Base-by-base conservation (phyloP, 1,284 basidiomycete genomes). In the Ustilago trichophora region DNA sequence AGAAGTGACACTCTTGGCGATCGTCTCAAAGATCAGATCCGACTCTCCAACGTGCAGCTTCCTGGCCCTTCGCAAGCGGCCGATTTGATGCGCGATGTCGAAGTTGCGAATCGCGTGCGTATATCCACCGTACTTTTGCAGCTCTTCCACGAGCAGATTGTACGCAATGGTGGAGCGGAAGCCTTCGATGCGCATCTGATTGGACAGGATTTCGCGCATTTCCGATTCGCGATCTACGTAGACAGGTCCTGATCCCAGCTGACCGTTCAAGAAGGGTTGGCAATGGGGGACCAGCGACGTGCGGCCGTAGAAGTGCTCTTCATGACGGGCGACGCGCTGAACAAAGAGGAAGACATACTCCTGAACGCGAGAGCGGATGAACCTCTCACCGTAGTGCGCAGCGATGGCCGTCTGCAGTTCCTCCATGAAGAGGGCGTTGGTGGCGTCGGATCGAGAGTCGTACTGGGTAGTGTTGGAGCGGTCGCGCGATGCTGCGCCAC, bases 401-500 rank as follows among this genome's bases (percentile, higher is more conserved):
- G 86, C 84, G 38, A 91, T 89, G 2, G 90, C 88, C 13, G 85
- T 80, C n/a, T 87, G 84, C 51, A 91, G 86, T 89, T 97, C 94
- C 57, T 97, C 92, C 78, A 97, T 91, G 82, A 97, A 95, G 12
- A 89, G 67, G 69, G 88, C 90, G 77, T 97, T 94, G 25, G 87
- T 84, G 55, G 86, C 84, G 77, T 74, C 88, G 15, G 37, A 32
- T n/a, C 53, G 55, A 26, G 35, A 22, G 37, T 73, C 75, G 51
- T 38, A 41, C 4, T 46, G 51, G 4, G 45, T n/a, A 0, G 59
- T 43, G 29, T 58, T 58, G 40, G 54, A 42, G n/a, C 66, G 55
- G 26, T 70, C 62, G n/a, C 67, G 56, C 4, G 41, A 33, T 12
- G 58, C 33, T 10, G 47, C 37, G 31, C 45, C 41, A 9, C 57